Conservation (phyloP, 2,329 filamentous ascomycete genomes). For the Mycosphaerella arachidis region DNA sequence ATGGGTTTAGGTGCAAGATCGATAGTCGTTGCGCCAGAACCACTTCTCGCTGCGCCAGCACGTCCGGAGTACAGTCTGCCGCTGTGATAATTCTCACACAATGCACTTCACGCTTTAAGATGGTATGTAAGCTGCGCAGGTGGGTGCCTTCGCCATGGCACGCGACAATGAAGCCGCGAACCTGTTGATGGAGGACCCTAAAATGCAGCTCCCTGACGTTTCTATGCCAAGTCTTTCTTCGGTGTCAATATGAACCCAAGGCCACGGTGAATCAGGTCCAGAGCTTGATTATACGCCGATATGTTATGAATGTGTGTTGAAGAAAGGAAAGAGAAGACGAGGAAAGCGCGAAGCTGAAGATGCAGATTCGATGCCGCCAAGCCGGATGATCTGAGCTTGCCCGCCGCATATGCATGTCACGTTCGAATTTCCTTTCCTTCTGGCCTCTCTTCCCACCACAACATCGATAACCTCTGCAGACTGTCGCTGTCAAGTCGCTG, state of each 20-base stretch:
- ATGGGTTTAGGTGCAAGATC: too few relatives aligned
- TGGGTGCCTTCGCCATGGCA: conserved; percentile 23
- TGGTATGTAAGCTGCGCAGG: conserved; percentile 26
- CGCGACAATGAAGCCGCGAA: conserved; percentile 13
- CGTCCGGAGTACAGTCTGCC: neutral
- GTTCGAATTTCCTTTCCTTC: neutral
- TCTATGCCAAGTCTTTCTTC: conserved; percentile 17
- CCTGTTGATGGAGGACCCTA: conserved; percentile 20
- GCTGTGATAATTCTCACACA: neutral
- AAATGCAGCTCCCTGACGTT: conserved; percentile 17
- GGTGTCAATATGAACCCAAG: conserved; percentile 30
- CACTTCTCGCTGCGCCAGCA: too few relatives aligned
- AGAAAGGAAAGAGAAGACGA: conserved; percentile 10
- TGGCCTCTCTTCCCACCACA: neutral
- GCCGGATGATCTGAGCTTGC: conserved; percentile 2
- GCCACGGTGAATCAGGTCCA: conserved; percentile 20
- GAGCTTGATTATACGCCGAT: conserved; percentile 30
- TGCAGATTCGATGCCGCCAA: conserved; percentile 6
- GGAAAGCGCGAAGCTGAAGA: conserved; percentile 2
- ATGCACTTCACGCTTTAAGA: neutral
- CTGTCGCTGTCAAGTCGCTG: neutral
- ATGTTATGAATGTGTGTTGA: conserved; percentile 24
- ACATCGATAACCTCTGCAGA: neutral
- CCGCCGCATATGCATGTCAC: neutral
- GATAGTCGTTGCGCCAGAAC: too few relatives aligned